Evolutionary conservation across 495 filamentous ascomycete genomes (phyloP), one percentile per base, ranked within the genome.

Genomic region (Delitschia confertaspora): DNA sequence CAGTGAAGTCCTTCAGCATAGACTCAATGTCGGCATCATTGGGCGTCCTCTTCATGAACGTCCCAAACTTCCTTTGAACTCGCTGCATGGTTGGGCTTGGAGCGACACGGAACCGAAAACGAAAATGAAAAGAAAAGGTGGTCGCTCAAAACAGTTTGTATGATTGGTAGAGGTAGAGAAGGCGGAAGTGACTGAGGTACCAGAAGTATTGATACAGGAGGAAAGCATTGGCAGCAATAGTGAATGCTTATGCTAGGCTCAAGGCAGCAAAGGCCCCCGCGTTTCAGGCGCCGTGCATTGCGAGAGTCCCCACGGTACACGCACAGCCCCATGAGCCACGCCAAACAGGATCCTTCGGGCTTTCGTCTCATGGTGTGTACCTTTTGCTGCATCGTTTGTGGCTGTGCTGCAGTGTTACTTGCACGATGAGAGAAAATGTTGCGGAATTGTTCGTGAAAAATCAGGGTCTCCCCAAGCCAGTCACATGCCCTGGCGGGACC

Each of bases 31-130:
- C 79, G 42, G 78, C 80, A 55, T 87, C 82, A 60, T 93, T 81
- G 24, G 80, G 84, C 2, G 78, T 74, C 30, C 79, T 69, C 23
- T 78, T 68, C 68, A 77, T 73, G 51, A 88, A 71, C 48, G 73
- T 78, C 39, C 81, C 84, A 52, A 91, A 81, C 45, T 78, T 76
- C 40, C 84, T 66, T 55, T 87, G 78, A 67, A 94, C 73, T 26
- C 75, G 75, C 68, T 88, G 81, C 87, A 94, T 94, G 13, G 47
- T 76, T 67, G 56, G n/a, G n/a, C n/a, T n/a, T n/a, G n/a, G n/a
- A n/a, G n/a, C n/a, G n/a, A n/a, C n/a, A 22, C 25, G 10, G 25
- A 8, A 14, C 20, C 3, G 33, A 36, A 16, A 2, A 4, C 10
- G 10, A 18, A 36, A 16, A 36, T 3, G 33, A 36, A 36, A 11